These are phyloP conservation scores for Phyllosticta citribraziliensis DNA, from an alignment of 2,329 filamentous ascomycete species.

Conservation along the genomic window DNA sequence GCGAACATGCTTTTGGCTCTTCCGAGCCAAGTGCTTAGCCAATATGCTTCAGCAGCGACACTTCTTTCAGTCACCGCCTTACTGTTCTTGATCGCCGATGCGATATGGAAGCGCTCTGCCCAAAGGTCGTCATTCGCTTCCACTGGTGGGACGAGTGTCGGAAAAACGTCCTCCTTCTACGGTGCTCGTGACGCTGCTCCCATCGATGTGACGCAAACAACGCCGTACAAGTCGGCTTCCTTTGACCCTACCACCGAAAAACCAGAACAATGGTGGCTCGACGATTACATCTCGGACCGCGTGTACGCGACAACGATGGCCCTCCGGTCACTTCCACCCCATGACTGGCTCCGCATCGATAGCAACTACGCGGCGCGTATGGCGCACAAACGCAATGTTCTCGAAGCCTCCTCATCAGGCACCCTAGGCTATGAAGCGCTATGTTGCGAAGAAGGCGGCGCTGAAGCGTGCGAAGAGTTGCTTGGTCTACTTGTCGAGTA, in stretches of 20 bases:
- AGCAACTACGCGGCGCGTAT: not conserved
- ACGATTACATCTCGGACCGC: not conserved
- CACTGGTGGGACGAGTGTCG: not conserved
- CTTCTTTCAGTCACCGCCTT: not conserved
- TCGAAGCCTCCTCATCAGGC: not conserved
- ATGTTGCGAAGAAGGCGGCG: not conserved
- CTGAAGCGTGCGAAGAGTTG: not conserved
- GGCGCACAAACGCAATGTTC: not conserved
- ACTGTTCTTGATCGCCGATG: not conserved
- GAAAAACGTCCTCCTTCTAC: not conserved
- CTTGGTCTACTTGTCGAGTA: not conserved
- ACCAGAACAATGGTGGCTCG: conserved; percentile 1
- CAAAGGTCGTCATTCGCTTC: not conserved
- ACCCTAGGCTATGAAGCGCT: not conserved
- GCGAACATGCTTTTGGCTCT: not conserved
- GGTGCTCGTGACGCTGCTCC: not conserved
- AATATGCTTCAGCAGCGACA: not conserved
- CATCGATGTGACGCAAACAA: not conserved
- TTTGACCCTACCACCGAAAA: not conserved
- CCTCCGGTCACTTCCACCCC: not conserved
- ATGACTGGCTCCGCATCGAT: conserved; percentile 8
- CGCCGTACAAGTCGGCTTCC: not conserved
- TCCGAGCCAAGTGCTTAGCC: not conserved
- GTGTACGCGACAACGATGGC: conserved; percentile 4
- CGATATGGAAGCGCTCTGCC: not conserved